Base-by-base conservation (phyloP, 129 eudicot genomes). In the Pseudognaphalium luteoalbum region DNA sequence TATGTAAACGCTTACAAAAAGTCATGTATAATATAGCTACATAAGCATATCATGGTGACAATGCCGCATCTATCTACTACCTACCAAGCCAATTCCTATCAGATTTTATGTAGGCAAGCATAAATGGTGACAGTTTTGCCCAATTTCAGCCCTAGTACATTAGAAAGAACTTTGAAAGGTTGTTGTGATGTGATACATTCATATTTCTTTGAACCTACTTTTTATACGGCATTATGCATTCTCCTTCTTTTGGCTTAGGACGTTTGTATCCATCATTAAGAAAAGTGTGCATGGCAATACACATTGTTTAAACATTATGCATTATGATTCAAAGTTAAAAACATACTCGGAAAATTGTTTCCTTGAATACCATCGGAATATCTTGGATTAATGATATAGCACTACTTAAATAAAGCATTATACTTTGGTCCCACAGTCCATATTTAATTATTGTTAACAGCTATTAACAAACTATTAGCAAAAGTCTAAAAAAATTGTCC, bases 241-340 rank as follows among this genome's bases (percentile, higher is more conserved):
- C 29, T 70, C 75, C 28, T 70, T 42, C 62, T 70, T 50, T 25
- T 25, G 62, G 57, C 42, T 47, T 29, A 17, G 41, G 42, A 50
- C 15, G 34, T 51, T 47, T 30, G 63, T 35, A 19, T 70, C 74
- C 29, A 44, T 35, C 54, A 56, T 70, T 57, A 70, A 28, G 41
- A 1, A 25, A 28, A 51, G 15, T 70, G n/a, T 50, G 63, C 33
- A 42, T 15, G 34, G 19, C 65, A 72, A 56, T 22, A 19, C 59
- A 14, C 11, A 33, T 2, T 34, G 29, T 50, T 72, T 52, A 33
- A 56, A 72, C 8, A 21, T 66, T 76, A 76, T 52, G 69, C 41
- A 54, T 56, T 52, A 54, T 66, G 28, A 76, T 66, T 76, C 39
- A 52, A 54, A 22, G 37, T 66, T 34, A 30, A 74, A 66, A 76